These are phyloP conservation scores for Aureobasidium sp. DNA, from an alignment of 2,329 filamentous ascomycete genomes.

Conservation along the genomic window DNA sequence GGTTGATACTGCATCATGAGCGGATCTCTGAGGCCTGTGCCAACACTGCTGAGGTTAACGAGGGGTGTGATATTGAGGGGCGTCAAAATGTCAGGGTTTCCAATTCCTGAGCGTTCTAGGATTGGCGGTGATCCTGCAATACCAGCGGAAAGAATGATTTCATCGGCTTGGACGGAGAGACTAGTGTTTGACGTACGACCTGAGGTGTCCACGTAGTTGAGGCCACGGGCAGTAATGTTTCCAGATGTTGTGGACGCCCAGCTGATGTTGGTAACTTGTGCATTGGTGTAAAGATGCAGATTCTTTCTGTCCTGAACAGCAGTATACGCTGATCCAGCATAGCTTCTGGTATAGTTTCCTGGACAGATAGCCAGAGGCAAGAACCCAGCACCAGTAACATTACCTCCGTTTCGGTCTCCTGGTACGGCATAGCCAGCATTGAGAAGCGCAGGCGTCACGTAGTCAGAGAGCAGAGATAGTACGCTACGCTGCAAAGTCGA, in stretches of 20 bases:
- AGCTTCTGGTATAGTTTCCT: constrained; percentile 1
- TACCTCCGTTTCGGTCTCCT: background rate
- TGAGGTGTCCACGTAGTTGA: background rate
- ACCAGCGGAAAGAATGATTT: constrained; percentile 32
- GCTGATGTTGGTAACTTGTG: constrained; percentile 1
- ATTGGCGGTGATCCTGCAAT: constrained; percentile 29
- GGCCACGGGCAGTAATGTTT: constrained; percentile 3
- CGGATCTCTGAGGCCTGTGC: constrained; percentile 39
- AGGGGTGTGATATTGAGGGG: constrained; percentile 26
- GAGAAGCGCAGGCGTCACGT: background rate
- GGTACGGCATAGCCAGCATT: background rate
- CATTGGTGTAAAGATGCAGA: background rate
- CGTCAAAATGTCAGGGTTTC: constrained; percentile 24
- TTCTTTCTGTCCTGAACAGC: background rate
- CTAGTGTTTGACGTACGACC: constrained; percentile 15
- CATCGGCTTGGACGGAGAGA: constrained; percentile 25
- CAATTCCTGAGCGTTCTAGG: constrained; percentile 32
- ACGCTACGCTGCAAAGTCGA: constrained; percentile 9
- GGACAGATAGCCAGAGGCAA: constrained; percentile 6
- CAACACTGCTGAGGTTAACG: constrained; percentile 27
- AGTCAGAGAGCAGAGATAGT: background rate
- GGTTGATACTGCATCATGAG: constrained; percentile 11
- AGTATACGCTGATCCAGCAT: constrained; percentile 10
- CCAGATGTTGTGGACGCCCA: background rate
- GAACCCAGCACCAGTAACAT: constrained; percentile 10